Conservation (phyloP, 805 yeast species). For the Candida manassasensis region DNA sequence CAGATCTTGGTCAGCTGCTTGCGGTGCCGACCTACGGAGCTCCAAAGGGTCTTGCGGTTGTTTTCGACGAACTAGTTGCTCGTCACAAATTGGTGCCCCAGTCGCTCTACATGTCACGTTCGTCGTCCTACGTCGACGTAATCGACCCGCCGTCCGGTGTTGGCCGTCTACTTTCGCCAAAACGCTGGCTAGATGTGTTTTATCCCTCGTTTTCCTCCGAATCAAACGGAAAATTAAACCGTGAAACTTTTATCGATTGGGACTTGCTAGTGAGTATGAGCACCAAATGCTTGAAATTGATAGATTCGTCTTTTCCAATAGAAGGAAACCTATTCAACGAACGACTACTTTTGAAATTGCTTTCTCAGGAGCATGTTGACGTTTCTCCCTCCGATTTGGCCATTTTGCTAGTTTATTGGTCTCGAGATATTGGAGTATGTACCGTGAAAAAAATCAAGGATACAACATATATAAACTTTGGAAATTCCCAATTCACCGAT, state of each 20-base stretch:
- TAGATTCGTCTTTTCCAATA: slow-evolving; percentile 8
- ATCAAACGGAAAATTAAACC: slow-evolving; percentile 12
- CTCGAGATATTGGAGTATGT: slow-evolving; percentile 20
- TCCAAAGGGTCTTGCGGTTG: slow-evolving; percentile 23
- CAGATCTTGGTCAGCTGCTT: slow-evolving; percentile 15
- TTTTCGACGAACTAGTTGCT: slow-evolving; percentile 22
- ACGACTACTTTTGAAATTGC: slow-evolving; percentile 8
- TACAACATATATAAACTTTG: slow-evolving; percentile 20
- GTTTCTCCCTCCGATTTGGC: slow-evolving; percentile 22
- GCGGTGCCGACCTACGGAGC: slow-evolving; percentile 26
- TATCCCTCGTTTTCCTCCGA: slow-evolving; percentile 14
- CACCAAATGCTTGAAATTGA: slow-evolving; percentile 1
- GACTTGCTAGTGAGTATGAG: slow-evolving; percentile 13
- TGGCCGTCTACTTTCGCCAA: slow-evolving; percentile 10
- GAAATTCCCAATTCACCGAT: slow-evolving; percentile 14
- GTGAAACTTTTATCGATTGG: slow-evolving; percentile 22
- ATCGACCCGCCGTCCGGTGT: slow-evolving; percentile 4
- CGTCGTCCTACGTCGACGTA: slow-evolving; percentile 5
- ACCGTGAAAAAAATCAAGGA: slow-evolving; percentile 9
- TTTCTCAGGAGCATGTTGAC: slow-evolving; percentile 6
- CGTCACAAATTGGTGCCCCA: slow-evolving; percentile 17
- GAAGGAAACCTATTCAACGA: slow-evolving; percentile 14
- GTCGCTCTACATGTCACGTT: slow-evolving; percentile 8
- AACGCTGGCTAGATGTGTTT: slow-evolving; percentile 13
- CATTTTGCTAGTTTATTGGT: slow-evolving; percentile 22